Evolutionary conservation across 192 early-diverging fungal species (phyloP), one percentile per base, ranked within the genome.

Genomic region (Coemansia sp.): DNA sequence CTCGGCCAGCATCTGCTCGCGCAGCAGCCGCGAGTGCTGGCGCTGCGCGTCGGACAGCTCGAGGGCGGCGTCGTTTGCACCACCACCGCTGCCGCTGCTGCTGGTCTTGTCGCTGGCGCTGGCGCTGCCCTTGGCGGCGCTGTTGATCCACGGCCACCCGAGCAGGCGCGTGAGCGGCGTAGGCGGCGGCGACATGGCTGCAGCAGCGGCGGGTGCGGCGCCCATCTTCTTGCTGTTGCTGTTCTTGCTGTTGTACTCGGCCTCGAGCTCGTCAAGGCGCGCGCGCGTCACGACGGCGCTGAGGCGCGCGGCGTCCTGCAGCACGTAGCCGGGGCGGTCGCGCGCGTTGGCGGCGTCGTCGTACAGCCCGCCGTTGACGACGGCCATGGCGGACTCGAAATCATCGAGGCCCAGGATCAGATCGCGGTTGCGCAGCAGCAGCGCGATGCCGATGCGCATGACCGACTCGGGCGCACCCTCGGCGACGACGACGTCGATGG

Each of bases 401-500:
- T 91, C 85, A 47, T 90, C 81, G 40, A 96, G 87, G 20, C 71
- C 71, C 67, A 94, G 73, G 60, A 98, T 69, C 22, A 68, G 74
- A 31, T 89, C 87, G 49, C 87, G 84, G 59, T 96, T 94, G 58
- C 89, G 89, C 71, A 92, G 87, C 42, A 99, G 71, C 35, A 99
- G 85, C 0, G 96, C 96, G 12, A 98, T 83, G 6, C 94, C 87
- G 46, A 99, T 91, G 12, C 91, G 86, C 57, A 97, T 85, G 38
- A 97, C 76, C 3, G 91, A 82, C 57, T 99, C 97, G 38, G 94
- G 73, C 61, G 65, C 39, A 31, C 97, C 97, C 71, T 99, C 94
- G 14, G 93, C 92, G 58, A 99, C 89, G 32, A 98, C 86, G 20
- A 97, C 88, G 79, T 99, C 98, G 64, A 93, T 92, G 60, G 98